Evolutionary conservation across 306 rosid genomes (phyloP).

Genomic region (Phaseolus lunatus): DNA sequence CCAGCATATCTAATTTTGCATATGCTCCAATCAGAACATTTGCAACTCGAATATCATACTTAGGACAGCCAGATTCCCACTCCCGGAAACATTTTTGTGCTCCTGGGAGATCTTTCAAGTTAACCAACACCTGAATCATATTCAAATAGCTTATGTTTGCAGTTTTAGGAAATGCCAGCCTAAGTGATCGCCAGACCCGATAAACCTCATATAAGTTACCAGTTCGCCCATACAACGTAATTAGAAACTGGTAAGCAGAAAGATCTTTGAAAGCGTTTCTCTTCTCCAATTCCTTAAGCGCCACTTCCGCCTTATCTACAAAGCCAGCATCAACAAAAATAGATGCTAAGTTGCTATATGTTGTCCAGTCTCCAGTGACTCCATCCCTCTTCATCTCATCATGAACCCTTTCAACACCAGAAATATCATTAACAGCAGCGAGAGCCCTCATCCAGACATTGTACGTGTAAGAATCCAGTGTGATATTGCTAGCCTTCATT

Average conservation of each 20-base stretch:
- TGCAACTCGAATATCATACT: conserved; percentile 79
- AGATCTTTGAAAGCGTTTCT: conserved; percentile 64
- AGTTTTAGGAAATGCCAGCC: conserved; percentile 82
- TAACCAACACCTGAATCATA: conserved; percentile 78
- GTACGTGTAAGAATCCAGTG: conserved; percentile 72
- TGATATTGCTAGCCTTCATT: conserved; percentile 69
- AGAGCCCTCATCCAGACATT: conserved; percentile 90
- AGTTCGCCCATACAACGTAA: conserved; percentile 76
- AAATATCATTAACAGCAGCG: conserved; percentile 77
- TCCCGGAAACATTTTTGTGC: conserved; percentile 89
- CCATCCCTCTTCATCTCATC: conserved; percentile 94
- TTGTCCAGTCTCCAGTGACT: conserved; percentile 84
- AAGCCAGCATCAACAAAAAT: conserved; percentile 73
- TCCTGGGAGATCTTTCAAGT: conserved; percentile 83
- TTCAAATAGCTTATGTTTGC: conserved; percentile 87
- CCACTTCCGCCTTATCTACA: conserved; percentile 75
- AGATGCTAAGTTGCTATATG: conserved; percentile 87
- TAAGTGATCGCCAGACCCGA: conserved; percentile 89
- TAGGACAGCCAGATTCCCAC: conserved; percentile 72
- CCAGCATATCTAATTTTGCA: conserved; percentile 63
- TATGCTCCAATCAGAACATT: conserved; percentile 77
- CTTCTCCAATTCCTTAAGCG: conserved; percentile 89
- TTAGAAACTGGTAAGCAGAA: conserved; percentile 79
- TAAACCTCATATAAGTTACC: conserved; percentile 76
- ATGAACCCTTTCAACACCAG: conserved; percentile 82